Evolutionary conservation across 1,284 basidiomycete species (phyloP).

Genomic region (Spongiforma sp.): DNA sequence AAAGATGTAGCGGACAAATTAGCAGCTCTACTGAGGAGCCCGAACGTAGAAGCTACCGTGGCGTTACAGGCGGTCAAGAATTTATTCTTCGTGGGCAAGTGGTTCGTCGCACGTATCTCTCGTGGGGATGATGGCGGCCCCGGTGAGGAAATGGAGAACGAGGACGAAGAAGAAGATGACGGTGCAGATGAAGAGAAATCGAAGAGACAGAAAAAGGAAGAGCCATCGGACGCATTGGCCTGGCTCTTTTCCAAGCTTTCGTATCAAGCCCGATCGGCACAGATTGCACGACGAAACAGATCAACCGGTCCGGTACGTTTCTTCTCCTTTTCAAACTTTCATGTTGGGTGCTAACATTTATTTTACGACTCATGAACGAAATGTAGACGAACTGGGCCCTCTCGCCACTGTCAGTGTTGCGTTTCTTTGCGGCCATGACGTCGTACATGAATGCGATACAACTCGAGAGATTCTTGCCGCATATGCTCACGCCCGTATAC

Average conservation of each 20-base stretch:
- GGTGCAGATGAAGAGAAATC: conserved; percentile 32
- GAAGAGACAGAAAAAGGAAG: conserved; percentile 18
- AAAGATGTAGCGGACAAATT: conserved; percentile 79
- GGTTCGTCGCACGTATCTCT: conserved; percentile 55
- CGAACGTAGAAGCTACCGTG: conserved; percentile 78
- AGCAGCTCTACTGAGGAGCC: conserved; percentile 83
- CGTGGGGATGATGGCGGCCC: not conserved
- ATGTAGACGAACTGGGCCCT: conserved; percentile 73
- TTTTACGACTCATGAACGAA: conserved; percentile 11
- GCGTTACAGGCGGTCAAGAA: conserved; percentile 94
- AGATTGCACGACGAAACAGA: conserved; percentile 68
- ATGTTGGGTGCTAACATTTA: no score
- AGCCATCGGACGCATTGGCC: conserved; percentile 68
- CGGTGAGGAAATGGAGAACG: not conserved
- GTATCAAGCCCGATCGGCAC: conserved; percentile 81
- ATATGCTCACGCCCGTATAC: conserved; percentile 88
- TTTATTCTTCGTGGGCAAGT: conserved; percentile 89
- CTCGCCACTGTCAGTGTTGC: conserved; percentile 80
- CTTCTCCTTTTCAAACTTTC: not conserved
- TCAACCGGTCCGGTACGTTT: conserved; percentile 47
- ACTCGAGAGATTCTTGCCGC: conserved; percentile 76
- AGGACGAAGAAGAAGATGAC: conserved; percentile 18
- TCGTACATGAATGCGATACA: conserved; percentile 65
- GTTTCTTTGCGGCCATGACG: conserved; percentile 95
- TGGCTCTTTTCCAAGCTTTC: conserved; percentile 97